These are phyloP conservation scores for Sporothrix pseudoabietina DNA, from an alignment of 2,329 filamentous ascomycete genomes.

Conservation along the genomic window DNA sequence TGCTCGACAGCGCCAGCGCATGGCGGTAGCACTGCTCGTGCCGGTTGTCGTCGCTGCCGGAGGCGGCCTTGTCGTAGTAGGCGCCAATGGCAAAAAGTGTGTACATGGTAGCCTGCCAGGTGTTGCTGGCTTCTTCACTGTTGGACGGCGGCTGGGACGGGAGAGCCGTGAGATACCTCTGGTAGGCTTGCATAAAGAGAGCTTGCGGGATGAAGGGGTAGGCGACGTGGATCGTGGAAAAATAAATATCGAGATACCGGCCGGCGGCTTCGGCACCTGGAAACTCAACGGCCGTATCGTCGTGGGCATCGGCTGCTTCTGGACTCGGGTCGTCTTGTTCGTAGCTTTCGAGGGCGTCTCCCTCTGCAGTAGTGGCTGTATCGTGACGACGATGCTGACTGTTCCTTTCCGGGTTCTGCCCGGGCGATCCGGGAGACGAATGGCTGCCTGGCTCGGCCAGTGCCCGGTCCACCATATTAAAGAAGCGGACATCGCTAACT, in stretches of 20 bases:
- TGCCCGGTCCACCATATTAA: slow-evolving; percentile 41
- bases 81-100: slow-evolving; percentile 41
- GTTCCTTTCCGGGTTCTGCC: neutral
- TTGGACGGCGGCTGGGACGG: neutral
- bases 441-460: slow-evolving; percentile 28
- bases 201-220: slow-evolving; percentile 42
- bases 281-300: slow-evolving; percentile 20
- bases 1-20: slow-evolving; percentile 36
- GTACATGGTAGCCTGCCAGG: slow-evolving; percentile 33
- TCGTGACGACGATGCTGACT: no score
- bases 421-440: neutral
- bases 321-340: slow-evolving; percentile 28
- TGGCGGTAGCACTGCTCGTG: slow-evolving; percentile 39
- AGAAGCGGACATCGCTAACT: slow-evolving; percentile 45
- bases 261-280: slow-evolving; percentile 25
- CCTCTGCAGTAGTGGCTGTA: slow-evolving; percentile 6
- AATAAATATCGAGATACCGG: slow-evolving; percentile 37
- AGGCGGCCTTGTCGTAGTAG: slow-evolving; percentile 39
- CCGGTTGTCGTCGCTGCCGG: slow-evolving; percentile 28
- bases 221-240: slow-evolving; percentile 43
- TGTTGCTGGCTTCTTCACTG: neutral
- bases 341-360: slow-evolving; percentile 36
- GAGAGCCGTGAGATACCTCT: neutral
- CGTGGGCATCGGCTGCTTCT: neutral
- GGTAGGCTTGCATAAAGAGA: slow-evolving; percentile 32